These are phyloP conservation scores for Tolypocladium pustulatum DNA, from an alignment of 2,329 filamentous ascomycete species.

Conservation along the genomic window DNA sequence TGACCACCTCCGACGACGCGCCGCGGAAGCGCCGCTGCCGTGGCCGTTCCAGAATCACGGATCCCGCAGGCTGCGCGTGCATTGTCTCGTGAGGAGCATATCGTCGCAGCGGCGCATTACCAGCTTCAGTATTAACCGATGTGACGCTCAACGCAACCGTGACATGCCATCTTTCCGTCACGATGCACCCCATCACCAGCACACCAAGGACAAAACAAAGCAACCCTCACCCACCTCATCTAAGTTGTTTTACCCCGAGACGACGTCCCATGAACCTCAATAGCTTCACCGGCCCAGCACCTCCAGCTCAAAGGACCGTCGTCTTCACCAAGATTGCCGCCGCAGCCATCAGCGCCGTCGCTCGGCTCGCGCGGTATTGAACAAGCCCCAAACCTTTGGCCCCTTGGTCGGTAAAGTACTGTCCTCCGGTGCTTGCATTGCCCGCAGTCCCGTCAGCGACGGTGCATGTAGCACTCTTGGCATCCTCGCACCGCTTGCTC, in stretches of 20 bases:
- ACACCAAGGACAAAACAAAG: background rate
- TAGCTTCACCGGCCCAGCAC: background rate
- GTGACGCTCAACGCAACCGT: background rate
- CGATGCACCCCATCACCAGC: background rate
- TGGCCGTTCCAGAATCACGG: background rate
- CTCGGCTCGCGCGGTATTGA: background rate
- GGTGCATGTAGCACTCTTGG: conserved; percentile 11
- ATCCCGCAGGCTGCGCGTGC: background rate
- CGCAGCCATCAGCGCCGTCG: background rate
- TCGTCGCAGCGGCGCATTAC: too few species aligned
- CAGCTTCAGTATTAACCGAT: background rate
- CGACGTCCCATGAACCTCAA: background rate
- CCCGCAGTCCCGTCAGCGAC: conserved; percentile 10
- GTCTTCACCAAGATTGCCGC: too few species aligned
- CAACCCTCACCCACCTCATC: background rate
- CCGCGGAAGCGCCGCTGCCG: too few species aligned
- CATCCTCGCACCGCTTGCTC: conserved; percentile 1
- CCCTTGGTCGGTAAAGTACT: conserved; percentile 7
- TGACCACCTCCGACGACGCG: background rate
- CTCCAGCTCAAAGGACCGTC: background rate
- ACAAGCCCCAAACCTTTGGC: background rate
- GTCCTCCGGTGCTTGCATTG: conserved; percentile 13
- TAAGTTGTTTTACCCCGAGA: background rate
- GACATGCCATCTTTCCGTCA: background rate
- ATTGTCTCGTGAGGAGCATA: background rate